Percentiles rank a stretch among this genome's conserved stretches.
Evolutionary conservation across 148 eudicot genomes (phyloP).

Genomic region (Nepenthes gracilis): DNA sequence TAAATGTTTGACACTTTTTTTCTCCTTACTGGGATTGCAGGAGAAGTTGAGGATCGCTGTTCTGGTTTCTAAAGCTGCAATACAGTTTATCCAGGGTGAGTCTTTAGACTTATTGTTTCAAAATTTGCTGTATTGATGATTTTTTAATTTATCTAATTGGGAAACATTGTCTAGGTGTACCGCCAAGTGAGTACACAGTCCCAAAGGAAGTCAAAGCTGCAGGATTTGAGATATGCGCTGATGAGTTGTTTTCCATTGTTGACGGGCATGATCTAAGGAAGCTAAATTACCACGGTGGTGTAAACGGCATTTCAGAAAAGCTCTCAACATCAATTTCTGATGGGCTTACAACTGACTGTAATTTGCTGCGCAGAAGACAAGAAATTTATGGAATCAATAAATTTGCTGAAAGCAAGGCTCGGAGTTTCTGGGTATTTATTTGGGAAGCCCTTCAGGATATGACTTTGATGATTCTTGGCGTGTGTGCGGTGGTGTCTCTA

Average conservation of each 20-base stretch:
- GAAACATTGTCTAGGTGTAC: background rate
- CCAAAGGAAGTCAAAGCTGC: conserved; percentile 10
- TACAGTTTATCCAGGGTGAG: conserved; percentile 54
- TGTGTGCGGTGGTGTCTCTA: conserved; percentile 14
- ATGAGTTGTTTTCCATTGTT: conserved; percentile 8
- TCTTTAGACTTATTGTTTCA: background rate
- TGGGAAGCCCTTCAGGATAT: conserved; percentile 14
- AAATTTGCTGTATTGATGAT: background rate
- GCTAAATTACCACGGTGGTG: conserved; percentile 8
- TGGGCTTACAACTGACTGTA: conserved; percentile 4
- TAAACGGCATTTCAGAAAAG: conserved; percentile 8
- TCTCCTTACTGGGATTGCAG: conserved; percentile 11
- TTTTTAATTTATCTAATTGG: background rate
- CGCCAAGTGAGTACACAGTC: background rate
- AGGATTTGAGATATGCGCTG: conserved; percentile 11
- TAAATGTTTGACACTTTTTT: background rate
- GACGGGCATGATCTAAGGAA: conserved; percentile 9
- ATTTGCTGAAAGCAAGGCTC: conserved; percentile 7
- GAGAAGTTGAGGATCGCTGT: conserved; percentile 66
- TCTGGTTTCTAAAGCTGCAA: conserved; percentile 58
- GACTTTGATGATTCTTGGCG: conserved; percentile 14
- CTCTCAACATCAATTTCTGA: conserved; percentile 8
- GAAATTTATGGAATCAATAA: conserved; percentile 13
- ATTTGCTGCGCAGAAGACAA: conserved; percentile 6
- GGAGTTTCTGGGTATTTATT: conserved; percentile 11